Base-by-base conservation (phyloP, 2,329 filamentous ascomycete genomes). In the Calonectria fujianensis region DNA sequence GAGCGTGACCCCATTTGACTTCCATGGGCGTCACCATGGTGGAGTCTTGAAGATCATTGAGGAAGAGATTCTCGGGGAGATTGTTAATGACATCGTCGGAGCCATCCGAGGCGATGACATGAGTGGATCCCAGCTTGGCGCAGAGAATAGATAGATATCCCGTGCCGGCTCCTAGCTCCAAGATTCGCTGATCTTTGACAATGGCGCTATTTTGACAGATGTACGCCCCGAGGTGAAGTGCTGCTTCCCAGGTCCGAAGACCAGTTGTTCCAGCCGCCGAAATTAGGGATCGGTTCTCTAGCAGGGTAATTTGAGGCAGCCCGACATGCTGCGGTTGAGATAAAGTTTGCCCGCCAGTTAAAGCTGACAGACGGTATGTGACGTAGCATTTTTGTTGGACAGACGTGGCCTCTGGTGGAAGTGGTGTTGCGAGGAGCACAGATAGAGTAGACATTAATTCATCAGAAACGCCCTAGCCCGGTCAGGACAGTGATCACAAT, bases 211-310 rank as follows among this genome's bases (percentile, higher is more conserved):
- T 84, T n/a, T 81, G 74, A 74, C 91, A 90, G 29, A 96, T 89
- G 79, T 92, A 95, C 57, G 92, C 89, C 1, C 93, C 93, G 0
- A 96, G 87, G 78, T 95, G 93, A 11, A 96, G 86, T 2, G 94
- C 92, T 1, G 94, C 94, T 83, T 96, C 95, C 95, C 94, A 97
- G 0, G 95, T 96, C 41, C 94, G 90, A 31, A 94, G 88, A 1
- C 94, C 94, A 0, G 94, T 96, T 0, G 94, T 96, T 1, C 94
- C 94, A 0, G 89, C 89, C 2, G 92, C 93, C 1, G 94, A 92
- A 63, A 96, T 91, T 35, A 96, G 88, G 37, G 90, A 89, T 3
- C 92, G 90, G 39, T 92, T 92, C 84, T 96, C 94, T 18, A 94
- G 88, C 1, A 96, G 86, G 1, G 92, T 94, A 72, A 96, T 89